Base-by-base conservation (phyloP, 2,329 filamentous ascomycete genomes). In the Amesomyces nigricolor region DNA sequence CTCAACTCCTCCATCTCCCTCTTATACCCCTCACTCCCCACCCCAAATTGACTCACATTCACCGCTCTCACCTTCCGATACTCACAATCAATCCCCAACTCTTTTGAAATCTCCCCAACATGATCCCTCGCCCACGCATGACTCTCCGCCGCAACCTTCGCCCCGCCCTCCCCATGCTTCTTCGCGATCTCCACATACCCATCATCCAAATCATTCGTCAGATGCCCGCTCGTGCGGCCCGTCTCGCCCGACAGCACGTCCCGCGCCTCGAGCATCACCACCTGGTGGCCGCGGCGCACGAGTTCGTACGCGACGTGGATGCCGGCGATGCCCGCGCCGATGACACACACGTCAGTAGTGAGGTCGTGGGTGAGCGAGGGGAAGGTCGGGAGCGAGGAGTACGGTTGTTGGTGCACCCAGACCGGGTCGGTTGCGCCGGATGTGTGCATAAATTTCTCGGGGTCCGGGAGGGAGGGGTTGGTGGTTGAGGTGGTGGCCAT, bases 21-120 rank as follows among this genome's bases (percentile, higher is more conserved):
- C 2, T 72, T 67, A 52, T 79, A 74, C 52, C 75, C 68, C 13
- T 70, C 63, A 7, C 74, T 68, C 10, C 68, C 71, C 0, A 66
- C 66, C 0, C 70, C 62, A 56, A 76, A 78, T 62, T 80, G 75
- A 1, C 77, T 79, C 4, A 82, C 68, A 38, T 77, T 68, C 58
- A 79, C 79, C 0, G 68, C 77, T 0, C 72, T 74, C 2, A 82
- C 61, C 37, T 67, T 67, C 6, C 79, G 73, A 62, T 80, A 83
- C 59, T 82, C 79, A 66, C 80, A 83, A 0, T 81, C 77, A 32
- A 82, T 78, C 4, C 72, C 73, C 5, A 81, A 68, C 58, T 76
- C 64, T 53, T 71, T 68, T 0, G 73, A 68, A 2, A 83, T 68
- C 54, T 81, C 73, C 0, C 77, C 79, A 0, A 82, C 71, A 0